These are phyloP conservation scores for Colletotrichum sp. DNA, from an alignment of 2,329 filamentous ascomycete species.

Conservation along the genomic window DNA sequence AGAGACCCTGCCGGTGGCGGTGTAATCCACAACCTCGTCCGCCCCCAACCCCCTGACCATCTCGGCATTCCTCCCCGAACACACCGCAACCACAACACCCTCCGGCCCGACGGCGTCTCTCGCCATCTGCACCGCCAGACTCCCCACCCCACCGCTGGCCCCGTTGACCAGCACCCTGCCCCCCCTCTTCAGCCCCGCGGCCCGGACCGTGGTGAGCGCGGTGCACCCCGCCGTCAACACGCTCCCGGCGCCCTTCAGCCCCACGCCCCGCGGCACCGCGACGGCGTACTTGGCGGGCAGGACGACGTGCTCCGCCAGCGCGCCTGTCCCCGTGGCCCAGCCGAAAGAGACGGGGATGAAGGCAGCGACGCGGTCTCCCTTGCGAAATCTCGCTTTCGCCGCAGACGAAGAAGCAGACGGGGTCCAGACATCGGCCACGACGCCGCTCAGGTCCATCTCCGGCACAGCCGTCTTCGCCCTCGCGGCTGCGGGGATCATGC, in stretches of 20 bases:
- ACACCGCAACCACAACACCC: conserved; percentile 51
- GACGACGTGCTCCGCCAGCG: conserved; percentile 43
- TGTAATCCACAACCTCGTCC: conserved; percentile 42
- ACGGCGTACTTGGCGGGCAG: conserved; percentile 37
- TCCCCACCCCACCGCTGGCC: conserved; percentile 56
- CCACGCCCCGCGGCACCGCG: conserved; percentile 32
- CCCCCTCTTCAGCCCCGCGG: conserved; percentile 41
- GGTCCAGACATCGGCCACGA: conserved; percentile 39
- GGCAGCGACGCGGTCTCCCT: conserved; percentile 41
- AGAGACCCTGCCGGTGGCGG: background rate
- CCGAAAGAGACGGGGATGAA: conserved; percentile 38
- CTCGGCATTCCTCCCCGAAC: conserved; percentile 49
- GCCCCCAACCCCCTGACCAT: conserved; percentile 52
- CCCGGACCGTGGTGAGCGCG: conserved; percentile 40
- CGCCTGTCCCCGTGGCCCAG: conserved; percentile 38
- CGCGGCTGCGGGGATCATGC: conserved; percentile 41
- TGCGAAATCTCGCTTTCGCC: conserved; percentile 19
- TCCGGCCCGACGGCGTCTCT: conserved; percentile 39
- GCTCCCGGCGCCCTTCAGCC: conserved; percentile 38
- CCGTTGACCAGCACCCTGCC: conserved; percentile 53
- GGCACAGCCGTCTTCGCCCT: conserved; percentile 40
- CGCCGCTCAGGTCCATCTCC: conserved; percentile 49
- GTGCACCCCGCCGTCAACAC: conserved; percentile 41
- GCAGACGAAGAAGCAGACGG: conserved; percentile 16
- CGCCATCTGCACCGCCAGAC: conserved; percentile 49